Conservation (phyloP, 2,329 filamentous ascomycete genomes). For the Xylariaceae sp. region DNA sequence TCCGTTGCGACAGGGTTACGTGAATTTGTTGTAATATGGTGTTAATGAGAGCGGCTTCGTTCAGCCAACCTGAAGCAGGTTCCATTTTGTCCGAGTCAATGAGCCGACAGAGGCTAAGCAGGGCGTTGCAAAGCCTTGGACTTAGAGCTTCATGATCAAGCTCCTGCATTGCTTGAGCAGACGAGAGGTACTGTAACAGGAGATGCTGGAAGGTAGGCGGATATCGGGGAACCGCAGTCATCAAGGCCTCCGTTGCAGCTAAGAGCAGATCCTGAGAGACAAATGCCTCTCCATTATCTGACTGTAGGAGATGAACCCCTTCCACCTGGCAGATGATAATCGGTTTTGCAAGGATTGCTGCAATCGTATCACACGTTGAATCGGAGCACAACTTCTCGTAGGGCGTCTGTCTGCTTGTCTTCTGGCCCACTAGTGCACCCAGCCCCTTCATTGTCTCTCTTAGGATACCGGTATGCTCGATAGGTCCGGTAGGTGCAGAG, state of each 20-base stretch:
- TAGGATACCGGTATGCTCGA: conserved; percentile 22
- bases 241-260: conserved; percentile 24
- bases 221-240: conserved; percentile 24
- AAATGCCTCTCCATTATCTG: conserved; percentile 8
- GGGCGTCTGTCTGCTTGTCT: conserved; percentile 13
- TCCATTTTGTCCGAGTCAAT: conserved; percentile 42
- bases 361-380: conserved; percentile 23
- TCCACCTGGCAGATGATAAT: conserved; percentile 25
- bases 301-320: conserved; percentile 10
- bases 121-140: conserved; percentile 32
- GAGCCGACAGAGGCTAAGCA: conserved; percentile 45
- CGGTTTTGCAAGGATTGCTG: conserved; percentile 24
- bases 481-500: conserved; percentile 10
- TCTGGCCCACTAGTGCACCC: conserved; percentile 25
- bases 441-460: conserved; percentile 28
- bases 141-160: conserved; percentile 14
- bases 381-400: conserved; percentile 25
- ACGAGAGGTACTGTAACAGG: conserved; percentile 25
- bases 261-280: conserved; percentile 22
- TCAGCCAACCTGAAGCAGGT: conserved; percentile 29
- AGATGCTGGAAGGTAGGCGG: conserved; percentile 29
- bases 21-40: conserved; percentile 28
- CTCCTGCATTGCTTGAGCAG: conserved; percentile 23
- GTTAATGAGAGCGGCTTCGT: conserved; percentile 39
- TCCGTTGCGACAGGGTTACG: conserved; percentile 20